A percentile compares a stretch with the other conserved stretches of the same genome.
phyloP scores from a whole-genome alignment of 352 stramenopile species.

The Phytopythium chamaehyphon region DNA sequence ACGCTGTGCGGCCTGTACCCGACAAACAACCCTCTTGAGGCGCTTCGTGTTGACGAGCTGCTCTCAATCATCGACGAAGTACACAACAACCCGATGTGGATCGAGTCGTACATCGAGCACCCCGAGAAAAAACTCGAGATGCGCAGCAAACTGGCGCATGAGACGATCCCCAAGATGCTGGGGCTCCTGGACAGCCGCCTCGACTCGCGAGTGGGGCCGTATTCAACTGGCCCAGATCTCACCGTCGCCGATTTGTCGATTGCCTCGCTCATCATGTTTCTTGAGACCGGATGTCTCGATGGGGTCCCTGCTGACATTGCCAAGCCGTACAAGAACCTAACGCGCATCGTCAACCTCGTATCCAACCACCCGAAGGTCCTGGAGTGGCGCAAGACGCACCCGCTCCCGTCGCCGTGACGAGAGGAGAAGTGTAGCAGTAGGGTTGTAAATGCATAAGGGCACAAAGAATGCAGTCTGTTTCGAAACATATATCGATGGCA shows the following conservation, averaged over 20 bases:
- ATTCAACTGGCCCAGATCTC: slow-evolving; percentile 24
- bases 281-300: slow-evolving; percentile 26
- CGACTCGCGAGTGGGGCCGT: slow-evolving; percentile 16
- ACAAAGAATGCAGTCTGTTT: too few relatives aligned
- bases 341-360: slow-evolving; percentile 27
- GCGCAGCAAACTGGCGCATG: slow-evolving; percentile 13
- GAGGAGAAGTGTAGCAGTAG: too few relatives aligned
- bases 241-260: slow-evolving; percentile 52
- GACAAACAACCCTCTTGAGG: slow-evolving; percentile 16
- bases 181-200: slow-evolving; percentile 34
- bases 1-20: slow-evolving; percentile 44
- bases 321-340: slow-evolving; percentile 26
- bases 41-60: slow-evolving; percentile 38
- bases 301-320: slow-evolving; percentile 22
- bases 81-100: slow-evolving; percentile 26
- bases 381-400: slow-evolving; percentile 25
- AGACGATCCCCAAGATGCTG: slow-evolving; percentile 39
- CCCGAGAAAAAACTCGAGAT: slow-evolving; percentile 18
- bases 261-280: slow-evolving; percentile 33
- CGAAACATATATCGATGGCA: too few relatives aligned
- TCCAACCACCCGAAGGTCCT: slow-evolving; percentile 31
- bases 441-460: too few relatives aligned
- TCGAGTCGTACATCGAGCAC: slow-evolving; percentile 27
- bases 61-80: slow-evolving; percentile 37
- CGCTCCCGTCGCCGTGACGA: slow-evolving; percentile 1